Evolutionary conservation across 148 eudicot species (phyloP), one percentile per base, ranked within the genome.

Genomic region (Salicornia ramosissima): DNA sequence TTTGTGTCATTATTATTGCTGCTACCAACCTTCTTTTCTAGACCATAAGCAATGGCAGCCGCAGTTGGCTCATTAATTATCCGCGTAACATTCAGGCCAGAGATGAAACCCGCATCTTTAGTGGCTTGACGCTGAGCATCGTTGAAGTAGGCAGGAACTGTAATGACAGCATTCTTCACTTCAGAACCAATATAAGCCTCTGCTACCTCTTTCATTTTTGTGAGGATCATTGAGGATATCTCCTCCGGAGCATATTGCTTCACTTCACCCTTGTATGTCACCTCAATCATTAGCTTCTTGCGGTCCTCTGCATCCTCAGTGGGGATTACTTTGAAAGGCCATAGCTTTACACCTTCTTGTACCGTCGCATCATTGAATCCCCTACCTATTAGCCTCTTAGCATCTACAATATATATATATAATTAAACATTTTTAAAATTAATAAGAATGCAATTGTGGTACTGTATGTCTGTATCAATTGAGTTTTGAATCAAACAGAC

Each of bases 31-130:
- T 16, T 33, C 45, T 6, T 61, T 6, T 36, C 45, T 31, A 61
- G 43, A 21, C 65, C 65, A 36, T 61, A 61, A 0, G 65, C 65
- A 36, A 61, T 36, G 25, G 65, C 65, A 16, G 65, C 65, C 6
- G 65, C 65, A 18, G 65, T 61, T 18, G 65, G 65, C 65, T 61
- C 65, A 36, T 61, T 61, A 4, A 61, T 61, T 1, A 28, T 26
- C 14, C 62, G 34, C n/a, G 19, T 49, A 19, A 49, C 53, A 19
- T 49, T 49, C n/a, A 49, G 53, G 18, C 53, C 53, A 19, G 53
- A 36, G 29, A 57, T 57, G 39, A 25, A 6, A 13, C 62, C 46
- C 1, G 65, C 65, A 61, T 61, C 65, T 34, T 61, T 61, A 25
- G 60, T 55, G 24, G 60, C 60, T 11, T 55, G 60, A 25, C 60